Evolutionary conservation across 129 eudicot genomes (phyloP).

Genomic region (Deinandra increscens): DNA sequence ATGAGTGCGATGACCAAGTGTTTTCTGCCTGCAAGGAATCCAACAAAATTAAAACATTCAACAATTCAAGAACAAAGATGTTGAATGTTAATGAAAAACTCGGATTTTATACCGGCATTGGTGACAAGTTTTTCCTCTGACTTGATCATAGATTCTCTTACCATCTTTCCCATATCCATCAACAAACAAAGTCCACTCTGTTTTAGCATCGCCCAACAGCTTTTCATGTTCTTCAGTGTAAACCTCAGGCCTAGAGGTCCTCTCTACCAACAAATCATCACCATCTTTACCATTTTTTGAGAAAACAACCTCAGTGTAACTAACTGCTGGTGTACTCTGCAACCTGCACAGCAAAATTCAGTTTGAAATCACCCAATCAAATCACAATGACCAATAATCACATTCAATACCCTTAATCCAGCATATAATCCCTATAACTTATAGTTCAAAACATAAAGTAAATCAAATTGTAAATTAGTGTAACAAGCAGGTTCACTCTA

Average conservation of each 20-base stretch:
- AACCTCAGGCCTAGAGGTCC: slow-evolving; percentile 63
- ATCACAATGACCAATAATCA: neutral
- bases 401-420: slow-evolving; percentile 10
- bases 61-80: neutral
- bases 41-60: slow-evolving; percentile 4
- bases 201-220: slow-evolving; percentile 64
- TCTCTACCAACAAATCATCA: slow-evolving; percentile 25
- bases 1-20: slow-evolving; percentile 83
- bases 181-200: slow-evolving; percentile 76
- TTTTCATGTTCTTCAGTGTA: slow-evolving; percentile 88
- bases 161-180: slow-evolving; percentile 89
- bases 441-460: no score
- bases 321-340: slow-evolving; percentile 66
- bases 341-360: slow-evolving; percentile 47
- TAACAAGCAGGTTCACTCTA: no score
- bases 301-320: slow-evolving; percentile 51
- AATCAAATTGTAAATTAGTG: no score
- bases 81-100: neutral
- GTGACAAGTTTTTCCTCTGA: slow-evolving; percentile 86
- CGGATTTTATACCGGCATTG: slow-evolving; percentile 69
- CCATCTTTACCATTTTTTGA: slow-evolving; percentile 39
- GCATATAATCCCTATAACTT: no score
- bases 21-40: slow-evolving; percentile 75
- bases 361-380: neutral
- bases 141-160: slow-evolving; percentile 71